Evolutionary conservation across 129 eudicot species (phyloP), one percentile per base, ranked within the genome.

Genomic region (Escallonia rubra): DNA sequence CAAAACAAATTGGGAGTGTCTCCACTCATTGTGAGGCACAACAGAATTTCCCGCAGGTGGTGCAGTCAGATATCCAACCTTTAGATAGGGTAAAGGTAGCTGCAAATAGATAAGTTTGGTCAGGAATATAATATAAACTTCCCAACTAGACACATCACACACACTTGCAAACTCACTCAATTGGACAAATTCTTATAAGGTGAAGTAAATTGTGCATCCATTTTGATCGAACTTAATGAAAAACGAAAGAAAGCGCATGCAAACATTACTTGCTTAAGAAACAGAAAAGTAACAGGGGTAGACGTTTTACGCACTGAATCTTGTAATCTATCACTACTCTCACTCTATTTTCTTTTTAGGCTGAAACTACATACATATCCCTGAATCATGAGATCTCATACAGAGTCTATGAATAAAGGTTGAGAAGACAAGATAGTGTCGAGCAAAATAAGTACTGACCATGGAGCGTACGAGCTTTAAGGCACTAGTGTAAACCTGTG

Each of bases 1-100:
- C 53, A 92, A 84, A 57, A 86, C 89, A 74, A 92, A 92, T 65
- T 86, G 80, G 43, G 86, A 77, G 15, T 86, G 78, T 72, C 86
- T 89, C 98, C 98, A 92, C 43, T 92, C 96, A 76, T 82, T 53
- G 68, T 88, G 98, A 61, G 98, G 96, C 2, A 95, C 95, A 59
- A 86, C 71, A 72, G 88, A 75, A 76, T 81, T 84, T 48, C 87
- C 89, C 13, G 73, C 77, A 48, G 98, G 96, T 48, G 98, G 98
- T 59, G 83, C 86, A 6, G 81, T 88, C 56, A 92, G 86, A 79
- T 86, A 92, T 68, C 96, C 98, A 40, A 92, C 89, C 69, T 92
- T 92, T 12, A 92, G 61, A 70, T 79, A 86, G 40, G 96, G 98
- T 70, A 92, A 84, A 59, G 98, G 98, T 66, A 92, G 86, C 98